Evolutionary conservation across 768 basidiomycete species (phyloP).

Genomic region (Chalciporus piperatus): DNA sequence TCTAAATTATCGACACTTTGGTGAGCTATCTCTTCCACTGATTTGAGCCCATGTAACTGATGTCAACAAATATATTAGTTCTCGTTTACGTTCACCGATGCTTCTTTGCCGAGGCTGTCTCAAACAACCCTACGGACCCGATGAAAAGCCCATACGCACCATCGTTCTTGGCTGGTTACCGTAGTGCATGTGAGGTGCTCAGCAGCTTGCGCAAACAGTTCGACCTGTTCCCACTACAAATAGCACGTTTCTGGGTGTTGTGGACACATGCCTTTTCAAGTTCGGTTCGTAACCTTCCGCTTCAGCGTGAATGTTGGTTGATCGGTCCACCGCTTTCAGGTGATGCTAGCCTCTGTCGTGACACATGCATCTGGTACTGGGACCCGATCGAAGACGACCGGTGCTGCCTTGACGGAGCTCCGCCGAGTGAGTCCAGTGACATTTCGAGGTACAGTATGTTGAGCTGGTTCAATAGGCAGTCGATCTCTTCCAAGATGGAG

Average conservation of each 20-base stretch:
- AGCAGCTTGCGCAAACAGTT: conserved; percentile 47
- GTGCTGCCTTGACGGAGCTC: conserved; percentile 67
- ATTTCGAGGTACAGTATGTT: background rate
- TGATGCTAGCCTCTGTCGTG: conserved; percentile 76
- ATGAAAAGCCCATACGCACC: conserved; percentile 66
- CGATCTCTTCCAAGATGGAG: conserved; percentile 64
- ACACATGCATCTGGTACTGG: conserved; percentile 52
- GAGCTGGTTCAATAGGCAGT: conserved; percentile 38
- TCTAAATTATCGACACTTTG: conserved; percentile 64
- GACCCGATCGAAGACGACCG: conserved; percentile 60
- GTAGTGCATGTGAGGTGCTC: conserved; percentile 61
- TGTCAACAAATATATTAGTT: conserved; percentile 39
- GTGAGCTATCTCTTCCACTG: conserved; percentile 37
- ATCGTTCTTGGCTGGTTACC: conserved; percentile 66
- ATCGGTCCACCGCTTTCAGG: conserved; percentile 36
- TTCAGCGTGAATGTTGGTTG: background rate
- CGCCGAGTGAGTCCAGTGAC: conserved; percentile 28
- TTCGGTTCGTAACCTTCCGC: conserved; percentile 39
- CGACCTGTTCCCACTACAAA: conserved; percentile 50
- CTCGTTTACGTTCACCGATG: conserved; percentile 72
- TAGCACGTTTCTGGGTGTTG: conserved; percentile 66
- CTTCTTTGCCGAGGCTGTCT: conserved; percentile 73
- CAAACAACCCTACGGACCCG: conserved; percentile 61
- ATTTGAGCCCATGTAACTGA: background rate
- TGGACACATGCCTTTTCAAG: conserved; percentile 75